Conservation (phyloP, 495 filamentous ascomycete species). For the Thozetella sp. region DNA sequence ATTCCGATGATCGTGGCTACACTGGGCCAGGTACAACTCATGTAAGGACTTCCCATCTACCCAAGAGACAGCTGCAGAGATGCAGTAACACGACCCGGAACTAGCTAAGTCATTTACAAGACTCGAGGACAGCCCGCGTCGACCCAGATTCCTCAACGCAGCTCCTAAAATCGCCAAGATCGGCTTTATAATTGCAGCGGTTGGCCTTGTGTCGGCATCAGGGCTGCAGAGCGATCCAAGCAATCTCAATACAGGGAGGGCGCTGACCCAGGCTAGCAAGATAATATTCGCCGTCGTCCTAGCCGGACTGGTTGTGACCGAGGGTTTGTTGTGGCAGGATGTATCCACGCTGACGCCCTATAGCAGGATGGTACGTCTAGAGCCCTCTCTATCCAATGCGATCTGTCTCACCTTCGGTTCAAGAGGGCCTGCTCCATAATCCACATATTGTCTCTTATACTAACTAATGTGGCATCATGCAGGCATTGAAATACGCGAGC, state of each 20-base stretch:
- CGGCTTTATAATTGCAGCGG: neutral
- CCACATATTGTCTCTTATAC: no score
- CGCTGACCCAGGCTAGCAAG: neutral
- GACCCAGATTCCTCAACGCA: neutral
- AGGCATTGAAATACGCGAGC: neutral
- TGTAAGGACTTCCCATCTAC: constrained; percentile 1
- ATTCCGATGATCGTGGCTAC: constrained; percentile 7
- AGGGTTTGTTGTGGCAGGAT: neutral
- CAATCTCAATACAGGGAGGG: neutral
- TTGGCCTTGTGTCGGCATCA: neutral
- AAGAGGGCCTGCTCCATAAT: no score
- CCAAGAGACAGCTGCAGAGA: neutral
- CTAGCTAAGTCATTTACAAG: neutral
- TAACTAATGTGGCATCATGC: no score
- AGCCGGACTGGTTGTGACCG: neutral
- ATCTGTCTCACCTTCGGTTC: no score
- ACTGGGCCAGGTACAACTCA: constrained; percentile 3
- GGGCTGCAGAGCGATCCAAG: neutral
- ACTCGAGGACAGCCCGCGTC: neutral
- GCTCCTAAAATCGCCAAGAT: neutral
- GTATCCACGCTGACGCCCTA: neutral
- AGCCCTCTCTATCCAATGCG: no score
- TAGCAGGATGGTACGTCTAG: neutral
- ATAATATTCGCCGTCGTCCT: neutral
- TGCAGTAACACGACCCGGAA: no score